Evolutionary conservation across 345 rosid species (phyloP), one percentile per base, ranked within the genome.

Genomic region (Passiflora organensis): DNA sequence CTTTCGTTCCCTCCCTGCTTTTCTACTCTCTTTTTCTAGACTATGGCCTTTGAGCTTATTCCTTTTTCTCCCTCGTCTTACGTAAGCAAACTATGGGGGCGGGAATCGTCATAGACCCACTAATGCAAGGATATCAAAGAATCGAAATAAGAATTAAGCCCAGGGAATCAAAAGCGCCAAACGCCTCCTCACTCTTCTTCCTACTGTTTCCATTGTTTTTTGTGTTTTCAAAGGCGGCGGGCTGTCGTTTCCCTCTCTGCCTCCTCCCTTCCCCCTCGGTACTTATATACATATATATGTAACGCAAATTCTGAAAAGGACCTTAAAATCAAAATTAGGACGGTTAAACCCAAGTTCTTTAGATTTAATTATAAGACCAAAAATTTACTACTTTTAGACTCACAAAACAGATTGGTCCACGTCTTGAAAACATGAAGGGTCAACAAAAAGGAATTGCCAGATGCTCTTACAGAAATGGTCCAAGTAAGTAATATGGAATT

Each of bases 1-100:
- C 41, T 76, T 28, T 28, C 34, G n/a, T n/a, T 76, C 64, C 78
- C 64, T 60, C 64, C 2, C 55, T 16, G 12, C 59, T 22, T 43
- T 36, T n/a, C 38, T 60, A 58, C 32, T 20, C 0, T 13, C 32
- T 41, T 10, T 32, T 13, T 10, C 6, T 21, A n/a, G 17, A 47
- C 32, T 34, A 36, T 60, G 44, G 13, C 28, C 14, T 56, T 28
- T 48, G 11, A 0, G 16, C 14, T 9, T 21, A 20, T 13, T 28
- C 41, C 34, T 25, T 17, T n/a, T 23, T 25, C 44, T 25, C 17
- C 19, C 41, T 10, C 8, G 53, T 21, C 52, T 43, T 52, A 17
- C n/a, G n/a, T n/a, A n/a, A n/a, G n/a, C n/a, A n/a, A n/a, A n/a
- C n/a, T n/a, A n/a, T n/a, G n/a, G n/a, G n/a, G n/a, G 34, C 3